Evolutionary conservation across 2,329 filamentous ascomycete species (phyloP), one percentile per base, ranked within the genome.

Genomic region (Ophiosphaerella narmari): DNA sequence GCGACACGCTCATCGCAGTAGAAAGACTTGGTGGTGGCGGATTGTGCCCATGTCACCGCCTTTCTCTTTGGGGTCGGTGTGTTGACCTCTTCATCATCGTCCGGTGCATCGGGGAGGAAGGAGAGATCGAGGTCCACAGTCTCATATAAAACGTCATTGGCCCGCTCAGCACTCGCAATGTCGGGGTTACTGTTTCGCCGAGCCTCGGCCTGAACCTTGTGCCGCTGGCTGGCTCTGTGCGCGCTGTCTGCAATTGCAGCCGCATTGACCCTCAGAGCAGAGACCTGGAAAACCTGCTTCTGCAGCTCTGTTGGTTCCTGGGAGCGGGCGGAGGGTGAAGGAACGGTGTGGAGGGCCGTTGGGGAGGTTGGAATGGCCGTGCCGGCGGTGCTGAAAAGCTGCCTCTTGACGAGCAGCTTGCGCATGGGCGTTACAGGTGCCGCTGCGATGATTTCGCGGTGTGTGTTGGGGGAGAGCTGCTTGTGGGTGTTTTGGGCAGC

Each of bases 1-100:
- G 47, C 52, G 26, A 65, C 54, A 14, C 42, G 50, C n/a, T 57
- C 55, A 7, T 67, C 62, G 24, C 44, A 41, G 34, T 55, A 65
- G 35, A 60, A 65, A 7, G 52, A 31, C 37, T 59, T 65, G 7
- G 49, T 40, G 29, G 35, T 45, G 18, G 53, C 46, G 24, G 57
- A 36, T 6, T 43, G 33, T 39, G 52, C 43, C 57, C 56, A 65
- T 33, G 46, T 50, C 7, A 67, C 55, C 7, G 11, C 23, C 43
- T 46, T 62, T 31, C 21, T 54, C 12, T 35, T 21, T 8, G 37
- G 43, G 21, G 39, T 37, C 16, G 12, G 52, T 40, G 39, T 43
- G 31, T 1, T 37, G 13, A 24, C 23, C 12, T 21, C 9, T 13
- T 24, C 39, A 24, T 18, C 39, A 24, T 24, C 8, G 9, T 40